Evolutionary conservation across 2,329 filamentous ascomycete genomes (phyloP).

Genomic region (Xylogone sp.): DNA sequence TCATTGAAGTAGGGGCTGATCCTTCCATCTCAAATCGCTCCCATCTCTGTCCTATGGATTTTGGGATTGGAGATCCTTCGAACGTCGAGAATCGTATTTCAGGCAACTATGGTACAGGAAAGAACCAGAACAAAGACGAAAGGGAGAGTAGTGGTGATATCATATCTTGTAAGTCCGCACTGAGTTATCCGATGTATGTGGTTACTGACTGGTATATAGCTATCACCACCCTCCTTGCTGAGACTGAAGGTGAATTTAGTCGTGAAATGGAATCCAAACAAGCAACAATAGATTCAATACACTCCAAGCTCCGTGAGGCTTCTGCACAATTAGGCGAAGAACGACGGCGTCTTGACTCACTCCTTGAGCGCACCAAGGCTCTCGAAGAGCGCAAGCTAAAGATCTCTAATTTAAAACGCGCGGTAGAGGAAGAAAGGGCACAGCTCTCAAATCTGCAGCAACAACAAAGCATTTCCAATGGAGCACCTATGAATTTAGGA

Average conservation of each 20-base stretch:
- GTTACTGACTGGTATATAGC: conserved; percentile 47
- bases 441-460: conserved; percentile 45
- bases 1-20: conserved; percentile 92
- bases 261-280: conserved; percentile 81
- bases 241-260: conserved; percentile 76
- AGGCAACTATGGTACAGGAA: conserved; percentile 40
- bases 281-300: conserved; percentile 75
- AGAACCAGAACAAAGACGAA: conserved; percentile 48
- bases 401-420: conserved; percentile 72
- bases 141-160: conserved; percentile 77
- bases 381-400: conserved; percentile 63
- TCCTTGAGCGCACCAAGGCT: conserved; percentile 63
- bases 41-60: conserved; percentile 85
- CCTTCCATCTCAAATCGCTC: conserved; percentile 89
- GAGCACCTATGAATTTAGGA: conserved; percentile 47
- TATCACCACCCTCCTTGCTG: conserved; percentile 76
- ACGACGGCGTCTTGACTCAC: conserved; percentile 65
- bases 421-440: conserved; percentile 66
- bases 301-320: conserved; percentile 74
- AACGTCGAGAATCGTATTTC: conserved; percentile 45
- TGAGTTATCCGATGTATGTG: neutral
- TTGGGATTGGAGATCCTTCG: conserved; percentile 69
- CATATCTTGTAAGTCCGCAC: conserved; percentile 62
- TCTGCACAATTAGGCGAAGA: conserved; percentile 77
- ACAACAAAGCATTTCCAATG: conserved; percentile 41